Evolutionary conservation across 2,329 filamentous ascomycete species (phyloP), one percentile per base, ranked within the genome.

Genomic region (Curvularia eragrostidis): DNA sequence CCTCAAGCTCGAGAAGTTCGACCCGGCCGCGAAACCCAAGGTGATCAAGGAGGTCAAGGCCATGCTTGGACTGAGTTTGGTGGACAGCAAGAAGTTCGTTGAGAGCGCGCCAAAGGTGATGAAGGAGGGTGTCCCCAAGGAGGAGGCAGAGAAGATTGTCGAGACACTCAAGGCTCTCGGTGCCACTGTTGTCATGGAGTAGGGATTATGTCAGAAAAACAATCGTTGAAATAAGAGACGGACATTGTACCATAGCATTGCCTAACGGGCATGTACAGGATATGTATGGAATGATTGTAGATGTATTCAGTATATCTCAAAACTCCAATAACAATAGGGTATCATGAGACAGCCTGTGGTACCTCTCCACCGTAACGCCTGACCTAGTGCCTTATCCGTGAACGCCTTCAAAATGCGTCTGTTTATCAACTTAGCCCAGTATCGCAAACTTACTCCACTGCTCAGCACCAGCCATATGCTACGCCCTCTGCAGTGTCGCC

Each of bases 81-180:
- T 99, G 69, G 95, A 99, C 81, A 96, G 91, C 82, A 99, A 99
- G 90, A 99, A 99, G 85, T 99, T 99, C 75, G 95, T 99, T 67
- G 95, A 99, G 85, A 92, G 91, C 76, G 93, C 91, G 69, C 95
- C 95, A 65, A 99, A 99, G 89, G 83, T 91, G 79, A 91, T 99
- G 91, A 98, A 98, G 89, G 95, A 99, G 82, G 93, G 91, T 50
- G 93, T 99, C 68, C 91, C 94, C 64, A 99, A 99, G 87, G 95
- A 99, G 75, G 96, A 99, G 79, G 93, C 92, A 7, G 94, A 98
- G 86, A 99, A 99, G 89, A 97, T 99, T 75, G 87, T 99, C 58
- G 91, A 91, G 79, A 88, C 91, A 41, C 85, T 99, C 84, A 98
- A 98, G 87, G 93, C 86, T 67, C 83, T 99, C 61, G 95, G 95